Evolutionary conservation across 441 rosid genomes (phyloP).

Genomic region (Erysimum cheiri): DNA sequence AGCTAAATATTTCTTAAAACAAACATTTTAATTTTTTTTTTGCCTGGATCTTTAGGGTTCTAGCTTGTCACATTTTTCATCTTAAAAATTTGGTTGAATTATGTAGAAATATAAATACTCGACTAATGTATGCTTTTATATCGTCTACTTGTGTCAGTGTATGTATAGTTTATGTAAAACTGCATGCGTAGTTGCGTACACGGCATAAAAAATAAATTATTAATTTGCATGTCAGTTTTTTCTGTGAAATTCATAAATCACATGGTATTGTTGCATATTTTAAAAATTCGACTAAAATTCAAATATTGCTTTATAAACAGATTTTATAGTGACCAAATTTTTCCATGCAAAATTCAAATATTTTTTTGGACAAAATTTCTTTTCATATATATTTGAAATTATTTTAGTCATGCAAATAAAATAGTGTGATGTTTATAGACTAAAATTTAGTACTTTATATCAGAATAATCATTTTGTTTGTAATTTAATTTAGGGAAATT

Average conservation of each 20-base stretch:
- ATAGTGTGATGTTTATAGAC: too few species aligned
- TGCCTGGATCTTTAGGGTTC: not conserved
- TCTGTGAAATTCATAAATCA: not conserved
- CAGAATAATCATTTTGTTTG: too few species aligned
- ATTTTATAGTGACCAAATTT: not conserved
- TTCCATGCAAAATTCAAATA: slow-evolving; percentile 8
- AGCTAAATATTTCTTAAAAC: too few species aligned
- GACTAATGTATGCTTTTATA: not conserved
- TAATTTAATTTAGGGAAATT: too few species aligned
- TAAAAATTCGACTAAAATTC: not conserved
- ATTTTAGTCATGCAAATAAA: too few species aligned
- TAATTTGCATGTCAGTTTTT: not conserved
- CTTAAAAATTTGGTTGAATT: not conserved
- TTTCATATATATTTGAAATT: not conserved
- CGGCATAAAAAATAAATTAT: not conserved
- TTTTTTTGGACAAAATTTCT: too few species aligned
- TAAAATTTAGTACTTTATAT: too few species aligned
- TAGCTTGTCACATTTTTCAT: not conserved
- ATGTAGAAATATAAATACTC: not conserved
- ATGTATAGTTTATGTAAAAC: not conserved
- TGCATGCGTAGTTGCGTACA: not conserved
- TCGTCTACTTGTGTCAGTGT: not conserved
- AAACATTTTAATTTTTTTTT: not conserved
- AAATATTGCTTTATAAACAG: not conserved
- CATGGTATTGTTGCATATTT: not conserved